Percentiles rank a stretch among this genome's conserved stretches.
Evolutionary conservation across 768 basidiomycete genomes (phyloP).

Genomic region (Trametes cingulata): DNA sequence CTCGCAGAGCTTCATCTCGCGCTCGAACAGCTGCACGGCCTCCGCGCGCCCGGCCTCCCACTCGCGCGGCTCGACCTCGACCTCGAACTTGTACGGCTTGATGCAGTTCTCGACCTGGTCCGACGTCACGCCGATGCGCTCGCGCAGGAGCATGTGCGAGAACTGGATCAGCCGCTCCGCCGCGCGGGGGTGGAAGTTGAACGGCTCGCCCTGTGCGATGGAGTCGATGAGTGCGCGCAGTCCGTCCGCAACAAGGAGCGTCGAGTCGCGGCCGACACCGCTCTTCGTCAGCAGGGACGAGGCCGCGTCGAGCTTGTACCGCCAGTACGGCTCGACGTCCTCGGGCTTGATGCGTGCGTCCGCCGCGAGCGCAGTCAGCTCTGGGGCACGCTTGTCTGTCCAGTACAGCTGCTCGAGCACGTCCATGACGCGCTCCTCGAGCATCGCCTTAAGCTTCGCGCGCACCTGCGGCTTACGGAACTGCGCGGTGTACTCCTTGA

Average conservation of each 20-base stretch:
- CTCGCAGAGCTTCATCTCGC: constrained; percentile 85
- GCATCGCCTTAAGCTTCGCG: constrained; percentile 83
- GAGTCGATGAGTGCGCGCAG: constrained; percentile 87
- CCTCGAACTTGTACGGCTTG: constrained; percentile 98
- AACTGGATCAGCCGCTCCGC: constrained; percentile 90
- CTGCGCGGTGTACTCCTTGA: constrained; percentile 80
- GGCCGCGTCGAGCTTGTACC: constrained; percentile 94
- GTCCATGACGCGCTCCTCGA: constrained; percentile 97
- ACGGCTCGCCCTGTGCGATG: constrained; percentile 87
- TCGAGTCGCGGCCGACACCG: constrained; percentile 93
- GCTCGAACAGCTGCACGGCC: constrained; percentile 78
- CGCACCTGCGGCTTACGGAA: constrained; percentile 91
- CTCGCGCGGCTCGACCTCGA: constrained; percentile 90
- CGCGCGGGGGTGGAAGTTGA: constrained; percentile 85
- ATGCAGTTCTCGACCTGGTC: constrained; percentile 99
- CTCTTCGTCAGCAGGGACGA: constrained; percentile 92
- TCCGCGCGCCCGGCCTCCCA: constrained; percentile 85
- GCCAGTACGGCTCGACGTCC: constrained; percentile 89
- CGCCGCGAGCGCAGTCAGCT: constrained; percentile 68
- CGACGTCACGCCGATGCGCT: constrained; percentile 90
- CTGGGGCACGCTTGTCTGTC: constrained; percentile 83
- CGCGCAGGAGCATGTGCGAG: constrained; percentile 89
- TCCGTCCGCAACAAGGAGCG: constrained; percentile 92
- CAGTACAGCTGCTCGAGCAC: constrained; percentile 97
- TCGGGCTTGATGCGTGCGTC: constrained; percentile 71